Base-by-base conservation (phyloP, 2,329 filamentous ascomycete species). In the Hypoxylon sp. region DNA sequence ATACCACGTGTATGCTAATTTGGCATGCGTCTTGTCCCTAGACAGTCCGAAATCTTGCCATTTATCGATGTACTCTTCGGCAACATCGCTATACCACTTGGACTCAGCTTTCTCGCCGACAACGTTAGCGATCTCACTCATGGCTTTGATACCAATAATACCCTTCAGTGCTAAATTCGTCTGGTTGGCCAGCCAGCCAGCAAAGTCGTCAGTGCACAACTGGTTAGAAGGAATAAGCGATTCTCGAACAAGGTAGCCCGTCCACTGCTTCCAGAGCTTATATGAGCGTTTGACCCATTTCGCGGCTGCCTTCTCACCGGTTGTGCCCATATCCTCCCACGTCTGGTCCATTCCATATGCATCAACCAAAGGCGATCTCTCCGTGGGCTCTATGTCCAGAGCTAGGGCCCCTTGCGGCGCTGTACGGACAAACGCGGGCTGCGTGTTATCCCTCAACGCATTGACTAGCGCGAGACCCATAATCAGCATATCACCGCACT, bases 381-480 rank as follows among this genome's bases (percentile, higher is more conserved):
- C 62, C 7, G 56, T 55, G 15, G 64, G 44, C 24, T 64, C 60
- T 19, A 66, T 20, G n/a, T 51, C 50, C 3, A 69, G 65, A 60
- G 49, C 59, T 32, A 50, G 19, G 24, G 61, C 64, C 43, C 56
- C 68, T 54, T 67, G 61, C n/a, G 69, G 65, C 6, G 69, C 66
- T 4, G 67, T 77, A 82, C 85, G 89, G 8, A 85, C 79, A 28
- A 89, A 91, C 4, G 85, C 81, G 4, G 83, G 81, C 48, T 84
- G 79, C 2, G 85, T 82, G 56, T 84, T 81, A 67, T 92, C 91
- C 48, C 81, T 86, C 56, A 94, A 79, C 1, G 91, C 90, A 70
- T 94, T 94, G 19, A 91, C 87, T 37, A 94, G 79, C 4, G 92
- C 90, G 52, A 95, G 80, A 0, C 89, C 90, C 89, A 93, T 91